Conservation (phyloP, 352 stramenopile genomes). For the Pythium volutum region DNA sequence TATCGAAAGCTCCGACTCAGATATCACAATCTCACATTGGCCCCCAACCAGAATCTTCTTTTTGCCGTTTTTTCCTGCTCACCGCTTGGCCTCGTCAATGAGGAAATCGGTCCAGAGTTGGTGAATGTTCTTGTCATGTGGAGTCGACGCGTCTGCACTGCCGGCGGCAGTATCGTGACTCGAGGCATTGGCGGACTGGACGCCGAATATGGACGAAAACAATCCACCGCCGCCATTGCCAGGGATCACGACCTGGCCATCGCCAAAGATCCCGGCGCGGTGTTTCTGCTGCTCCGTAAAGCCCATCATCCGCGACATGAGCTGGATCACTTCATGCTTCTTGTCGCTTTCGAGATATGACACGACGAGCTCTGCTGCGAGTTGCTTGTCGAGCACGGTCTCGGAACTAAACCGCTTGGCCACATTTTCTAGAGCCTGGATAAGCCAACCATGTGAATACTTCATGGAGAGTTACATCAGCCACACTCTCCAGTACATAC, state of each 20-base stretch:
- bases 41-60: no score
- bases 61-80: no score
- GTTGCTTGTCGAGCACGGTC: slow-evolving; percentile 60
- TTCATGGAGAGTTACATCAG: no score
- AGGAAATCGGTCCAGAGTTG: slow-evolving; percentile 74
- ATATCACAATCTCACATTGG: no score
- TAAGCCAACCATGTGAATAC: no score
- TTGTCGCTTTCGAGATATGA: slow-evolving; percentile 71
- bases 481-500: no score
- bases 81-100: slow-evolving; percentile 44
- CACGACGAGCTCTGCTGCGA: slow-evolving; percentile 71
- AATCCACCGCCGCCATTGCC: slow-evolving; percentile 62
- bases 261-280: slow-evolving; percentile 41
- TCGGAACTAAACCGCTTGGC: slow-evolving; percentile 54
- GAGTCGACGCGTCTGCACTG: neutral
- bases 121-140: slow-evolving; percentile 68
- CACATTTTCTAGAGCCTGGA: slow-evolving; percentile 55
- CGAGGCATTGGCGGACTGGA: slow-evolving; percentile 13
- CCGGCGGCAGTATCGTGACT: neutral
- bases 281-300: slow-evolving; percentile 72
- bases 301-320: slow-evolving; percentile 75
- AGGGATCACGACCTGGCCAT: slow-evolving; percentile 37
- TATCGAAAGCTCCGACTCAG: no score
- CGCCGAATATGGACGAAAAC: slow-evolving; percentile 62
- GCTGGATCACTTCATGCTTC: slow-evolving; percentile 63